phyloP scores from a whole-genome alignment of 2,329 filamentous ascomycete genomes.

The Penicillium sp. region DNA sequence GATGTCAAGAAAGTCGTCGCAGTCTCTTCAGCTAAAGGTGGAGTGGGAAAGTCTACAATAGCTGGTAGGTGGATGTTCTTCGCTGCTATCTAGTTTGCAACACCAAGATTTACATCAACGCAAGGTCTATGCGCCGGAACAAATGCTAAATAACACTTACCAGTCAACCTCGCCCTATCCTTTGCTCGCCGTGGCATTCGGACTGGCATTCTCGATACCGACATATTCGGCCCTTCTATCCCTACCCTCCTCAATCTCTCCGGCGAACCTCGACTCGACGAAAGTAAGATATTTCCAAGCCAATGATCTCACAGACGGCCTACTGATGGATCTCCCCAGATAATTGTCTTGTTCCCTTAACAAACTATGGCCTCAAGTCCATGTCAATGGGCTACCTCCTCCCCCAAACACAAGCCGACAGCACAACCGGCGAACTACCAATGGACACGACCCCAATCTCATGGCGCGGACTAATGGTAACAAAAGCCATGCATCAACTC shows the following conservation, averaged over 20 bases:
- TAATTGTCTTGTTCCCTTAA: conserved; percentile 70
- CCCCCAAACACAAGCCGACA: conserved; percentile 31
- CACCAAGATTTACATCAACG: no score
- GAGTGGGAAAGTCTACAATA: conserved; percentile 96
- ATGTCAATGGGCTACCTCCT: conserved; percentile 99
- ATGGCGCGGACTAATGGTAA: conserved; percentile 95
- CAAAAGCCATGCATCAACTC: conserved; percentile 93
- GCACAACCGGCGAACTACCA: conserved; percentile 28
- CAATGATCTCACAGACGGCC: not conserved
- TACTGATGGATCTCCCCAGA: conserved; percentile 26
- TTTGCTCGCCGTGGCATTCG: conserved; percentile 78
- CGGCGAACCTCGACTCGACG: conserved; percentile 71
- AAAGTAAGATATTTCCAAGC: conserved; percentile 49
- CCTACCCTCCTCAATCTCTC: conserved; percentile 82
- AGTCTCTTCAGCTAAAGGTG: conserved; percentile 95
- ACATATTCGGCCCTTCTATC: conserved; percentile 94
- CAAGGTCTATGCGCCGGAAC: not conserved
- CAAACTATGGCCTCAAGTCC: conserved; percentile 91
- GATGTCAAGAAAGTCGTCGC: conserved; percentile 89
- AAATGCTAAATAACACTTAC: not conserved
- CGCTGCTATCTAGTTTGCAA: not conserved
- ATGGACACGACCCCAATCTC: conserved; percentile 68
- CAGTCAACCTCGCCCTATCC: conserved; percentile 75
- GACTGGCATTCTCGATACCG: conserved; percentile 85
- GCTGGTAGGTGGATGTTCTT: conserved; percentile 55